Base-by-base conservation (phyloP, 805 yeast species). In the Metschnikowia sp. region DNA sequence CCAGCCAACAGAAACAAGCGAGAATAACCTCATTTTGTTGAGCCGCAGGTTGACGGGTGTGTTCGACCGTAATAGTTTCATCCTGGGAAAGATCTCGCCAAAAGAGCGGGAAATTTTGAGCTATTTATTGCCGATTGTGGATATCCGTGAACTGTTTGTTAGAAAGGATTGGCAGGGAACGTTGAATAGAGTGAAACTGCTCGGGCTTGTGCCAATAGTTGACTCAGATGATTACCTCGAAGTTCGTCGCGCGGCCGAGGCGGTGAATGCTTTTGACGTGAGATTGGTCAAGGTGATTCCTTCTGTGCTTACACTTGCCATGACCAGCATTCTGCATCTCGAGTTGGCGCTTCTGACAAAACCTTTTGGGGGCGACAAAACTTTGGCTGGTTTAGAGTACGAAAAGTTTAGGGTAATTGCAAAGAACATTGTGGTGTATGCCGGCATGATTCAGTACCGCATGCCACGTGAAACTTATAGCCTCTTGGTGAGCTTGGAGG, bases 391-490 rank as follows among this genome's bases (percentile, higher is more conserved):
- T 22, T 22, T 22, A 5, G 86, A 83, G 61, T 66, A 78, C 18
- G 71, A 65, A 3, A 78, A 80, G 36, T 69, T 88, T 59, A 77
- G 76, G 51, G 53, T 57, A 26, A 75, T 85, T 53, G 89, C 96
- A 2, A 85, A 82, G 64, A 89, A 89, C 65, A 86, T 96, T 65
- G 89, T 91, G 90, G 81, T 91, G 3, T 92, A 86, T 64, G 96
- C 97, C 7, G 98, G 97, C 51, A 86, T 92, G 83, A 84, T 91
- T 33, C 96, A 88, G 68, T 90, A 87, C 67, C 84, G 86, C 63
- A 88, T 91, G 95, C 96, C 97, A 8, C 68, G 85, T 48, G 96
- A 88, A 57, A 83, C 88, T 0, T 88, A 86, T 62, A 81, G 87
- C 55, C 76, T 82, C 36, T 70, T 87, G 59, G 81, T 86, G 31